phyloP scores from a whole-genome alignment of 768 basidiomycete genomes.

The Hortiboletus flavorubellus region DNA sequence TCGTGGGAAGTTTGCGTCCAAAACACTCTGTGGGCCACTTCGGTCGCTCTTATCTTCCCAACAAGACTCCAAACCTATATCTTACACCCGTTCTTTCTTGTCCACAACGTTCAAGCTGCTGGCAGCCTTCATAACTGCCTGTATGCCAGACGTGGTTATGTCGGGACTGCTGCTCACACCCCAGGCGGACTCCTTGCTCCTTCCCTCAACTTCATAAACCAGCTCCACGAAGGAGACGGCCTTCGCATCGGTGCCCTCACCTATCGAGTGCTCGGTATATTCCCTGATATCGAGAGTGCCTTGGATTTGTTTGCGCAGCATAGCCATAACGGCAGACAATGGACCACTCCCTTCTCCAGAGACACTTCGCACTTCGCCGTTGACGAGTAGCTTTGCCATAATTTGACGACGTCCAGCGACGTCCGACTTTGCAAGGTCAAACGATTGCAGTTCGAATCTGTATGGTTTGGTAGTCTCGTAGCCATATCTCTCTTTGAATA shows the following conservation, averaged over 20 bases:
- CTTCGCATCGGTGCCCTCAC: conserved; percentile 84
- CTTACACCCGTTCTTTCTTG: conserved; percentile 4
- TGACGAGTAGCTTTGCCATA: conserved; percentile 62
- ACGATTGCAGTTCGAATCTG: conserved; percentile 53
- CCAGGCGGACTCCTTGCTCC: conserved; percentile 64
- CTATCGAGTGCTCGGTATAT: conserved; percentile 94
- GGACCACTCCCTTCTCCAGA: conserved; percentile 91
- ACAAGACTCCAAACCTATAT: neutral
- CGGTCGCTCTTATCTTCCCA: too few relatives aligned
- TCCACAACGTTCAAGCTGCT: conserved; percentile 44
- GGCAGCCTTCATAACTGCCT: conserved; percentile 81
- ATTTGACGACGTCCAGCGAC: conserved; percentile 45
- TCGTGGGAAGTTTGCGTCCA: too few relatives aligned
- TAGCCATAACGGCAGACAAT: conserved; percentile 79
- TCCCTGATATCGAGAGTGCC: conserved; percentile 79
- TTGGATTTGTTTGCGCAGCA: conserved; percentile 65
- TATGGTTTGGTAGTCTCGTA: conserved; percentile 41
- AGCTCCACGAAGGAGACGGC: conserved; percentile 96
- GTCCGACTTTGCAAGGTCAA: conserved; percentile 58
- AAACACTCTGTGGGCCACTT: too few relatives aligned
- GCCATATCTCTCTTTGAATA: conserved; percentile 68
- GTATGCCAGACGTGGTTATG: conserved; percentile 88
- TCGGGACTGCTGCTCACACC: conserved; percentile 89
- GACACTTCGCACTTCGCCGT: conserved; percentile 55
- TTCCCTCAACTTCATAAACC: conserved; percentile 55